A percentile compares a stretch with the other conserved stretches of the same genome.
These are phyloP conservation scores for Pseudogymnoascus sp. DNA, from an alignment of 2,329 filamentous ascomycete species.

Conservation along the genomic window DNA sequence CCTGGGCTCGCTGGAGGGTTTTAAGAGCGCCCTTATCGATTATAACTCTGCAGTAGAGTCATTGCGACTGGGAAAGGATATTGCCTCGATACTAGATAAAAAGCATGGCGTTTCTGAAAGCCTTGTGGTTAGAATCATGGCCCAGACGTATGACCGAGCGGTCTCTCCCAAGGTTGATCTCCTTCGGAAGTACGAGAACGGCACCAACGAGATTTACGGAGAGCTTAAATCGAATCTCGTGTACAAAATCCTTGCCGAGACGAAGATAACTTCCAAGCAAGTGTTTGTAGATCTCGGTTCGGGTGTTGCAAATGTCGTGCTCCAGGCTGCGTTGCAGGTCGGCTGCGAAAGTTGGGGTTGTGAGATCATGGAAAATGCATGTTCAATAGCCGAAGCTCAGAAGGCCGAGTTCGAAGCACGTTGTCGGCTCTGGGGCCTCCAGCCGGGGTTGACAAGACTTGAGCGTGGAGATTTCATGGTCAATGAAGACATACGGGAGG, in stretches of 20 bases:
- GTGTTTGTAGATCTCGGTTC: constrained; percentile 93
- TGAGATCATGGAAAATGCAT: constrained; percentile 90
- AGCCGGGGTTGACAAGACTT: constrained; percentile 70
- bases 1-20: constrained; percentile 57
- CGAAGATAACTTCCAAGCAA: constrained; percentile 69
- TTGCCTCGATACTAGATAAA: constrained; percentile 63
- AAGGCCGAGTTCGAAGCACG: constrained; percentile 76
- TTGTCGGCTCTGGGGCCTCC: constrained; percentile 81
- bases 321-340: constrained; percentile 87
- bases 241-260: constrained; percentile 69
- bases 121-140: constrained; percentile 72
- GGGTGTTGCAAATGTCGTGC: constrained; percentile 88
- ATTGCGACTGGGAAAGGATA: constrained; percentile 60
- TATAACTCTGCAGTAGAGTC: constrained; percentile 68
- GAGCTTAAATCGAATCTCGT: constrained; percentile 83
- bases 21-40: constrained; percentile 62
- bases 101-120: constrained; percentile 63
- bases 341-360: constrained; percentile 95
- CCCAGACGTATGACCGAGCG: constrained; percentile 83
- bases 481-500: constrained; percentile 60
- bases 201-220: constrained; percentile 89
- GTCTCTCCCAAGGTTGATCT: constrained; percentile 83
- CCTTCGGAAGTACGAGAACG: constrained; percentile 78
- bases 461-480: constrained; percentile 78
- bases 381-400: constrained; percentile 72